phyloP scores from a whole-genome alignment of 495 filamentous ascomycete genomes.

The Penicillium steckii region DNA sequence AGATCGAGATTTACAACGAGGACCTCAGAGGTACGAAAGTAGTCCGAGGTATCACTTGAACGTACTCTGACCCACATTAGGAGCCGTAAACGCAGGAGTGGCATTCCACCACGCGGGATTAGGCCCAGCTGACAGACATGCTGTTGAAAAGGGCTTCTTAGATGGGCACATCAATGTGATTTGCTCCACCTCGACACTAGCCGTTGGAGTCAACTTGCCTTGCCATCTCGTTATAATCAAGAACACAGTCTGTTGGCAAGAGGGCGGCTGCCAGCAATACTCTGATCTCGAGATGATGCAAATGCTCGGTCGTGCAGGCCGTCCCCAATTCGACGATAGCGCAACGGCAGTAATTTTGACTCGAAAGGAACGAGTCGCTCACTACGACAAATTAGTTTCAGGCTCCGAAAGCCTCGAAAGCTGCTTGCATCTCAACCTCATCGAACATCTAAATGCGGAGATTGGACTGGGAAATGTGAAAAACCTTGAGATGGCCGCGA shows the following conservation, averaged over 20 bases:
- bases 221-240: conserved; percentile 94
- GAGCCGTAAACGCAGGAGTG: conserved; percentile 66
- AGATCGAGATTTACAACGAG: conserved; percentile 55
- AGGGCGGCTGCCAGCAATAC: conserved; percentile 69
- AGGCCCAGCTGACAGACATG: conserved; percentile 63
- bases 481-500: conserved; percentile 66
- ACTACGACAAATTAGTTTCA: conserved; percentile 81
- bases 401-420: conserved; percentile 87
- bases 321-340: conserved; percentile 88
- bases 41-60: not conserved
- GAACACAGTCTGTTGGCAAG: conserved; percentile 73
- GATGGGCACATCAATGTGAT: conserved; percentile 80
- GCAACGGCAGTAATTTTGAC: conserved; percentile 90
- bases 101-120: conserved; percentile 95
- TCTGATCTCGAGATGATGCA: conserved; percentile 96
- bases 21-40: conserved; percentile 56
- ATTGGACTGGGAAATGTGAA: conserved; percentile 81
- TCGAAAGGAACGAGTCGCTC: conserved; percentile 58
- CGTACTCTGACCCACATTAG: conserved; percentile 20
- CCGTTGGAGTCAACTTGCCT: conserved; percentile 90
- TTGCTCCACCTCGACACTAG: conserved; percentile 92
- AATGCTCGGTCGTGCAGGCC: conserved; percentile 92
- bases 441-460: conserved; percentile 94
- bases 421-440: conserved; percentile 79
- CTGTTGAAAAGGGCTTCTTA: conserved; percentile 71